phyloP scores from a whole-genome alignment of 208 protist species.

The Trypanosomatidae sp. region DNA sequence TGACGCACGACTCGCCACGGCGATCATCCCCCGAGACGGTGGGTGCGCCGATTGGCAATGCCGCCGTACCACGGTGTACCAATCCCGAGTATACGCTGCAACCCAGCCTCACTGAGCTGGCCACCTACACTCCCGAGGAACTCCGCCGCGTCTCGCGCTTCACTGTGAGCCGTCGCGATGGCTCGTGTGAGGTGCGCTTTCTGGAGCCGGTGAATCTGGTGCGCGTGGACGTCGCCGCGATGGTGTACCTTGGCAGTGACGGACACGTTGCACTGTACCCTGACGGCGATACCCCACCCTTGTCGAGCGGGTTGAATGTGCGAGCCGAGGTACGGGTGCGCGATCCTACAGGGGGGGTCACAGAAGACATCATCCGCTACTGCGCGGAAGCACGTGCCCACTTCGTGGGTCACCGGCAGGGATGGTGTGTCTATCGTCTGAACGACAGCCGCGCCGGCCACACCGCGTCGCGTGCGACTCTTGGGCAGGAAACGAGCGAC shows the following conservation, averaged over 20 bases:
- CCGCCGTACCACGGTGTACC: conserved; percentile 53
- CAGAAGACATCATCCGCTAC: conserved; percentile 23
- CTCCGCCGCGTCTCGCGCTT: conserved; percentile 62
- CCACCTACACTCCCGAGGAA: conserved; percentile 37
- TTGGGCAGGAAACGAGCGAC: background rate
- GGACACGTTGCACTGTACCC: conserved; percentile 76
- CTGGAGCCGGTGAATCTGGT: conserved; percentile 84
- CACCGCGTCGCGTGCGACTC: background rate
- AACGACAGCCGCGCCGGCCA: conserved; percentile 8
- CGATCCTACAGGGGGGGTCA: conserved; percentile 38
- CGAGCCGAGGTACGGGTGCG: conserved; percentile 66
- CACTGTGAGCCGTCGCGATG: conserved; percentile 56
- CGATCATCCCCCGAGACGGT: background rate
- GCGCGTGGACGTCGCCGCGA: conserved; percentile 59
- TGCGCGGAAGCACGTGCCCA: conserved; percentile 4
- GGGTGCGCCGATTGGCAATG: conserved; percentile 6
- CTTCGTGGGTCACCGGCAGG: conserved; percentile 22
- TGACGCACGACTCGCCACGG: conserved; percentile 6
- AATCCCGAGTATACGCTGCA: conserved; percentile 54
- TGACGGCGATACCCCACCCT: conserved; percentile 23
- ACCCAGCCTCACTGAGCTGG: conserved; percentile 59
- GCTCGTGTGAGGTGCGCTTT: conserved; percentile 64
- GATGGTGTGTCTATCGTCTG: conserved; percentile 25
- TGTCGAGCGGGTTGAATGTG: conserved; percentile 55
- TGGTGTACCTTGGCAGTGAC: conserved; percentile 45